Percentiles rank a stretch among this genome's conserved stretches.
These are phyloP conservation scores for Solidago caesia DNA, from an alignment of 129 eudicot genomes.

Conservation along the genomic window DNA sequence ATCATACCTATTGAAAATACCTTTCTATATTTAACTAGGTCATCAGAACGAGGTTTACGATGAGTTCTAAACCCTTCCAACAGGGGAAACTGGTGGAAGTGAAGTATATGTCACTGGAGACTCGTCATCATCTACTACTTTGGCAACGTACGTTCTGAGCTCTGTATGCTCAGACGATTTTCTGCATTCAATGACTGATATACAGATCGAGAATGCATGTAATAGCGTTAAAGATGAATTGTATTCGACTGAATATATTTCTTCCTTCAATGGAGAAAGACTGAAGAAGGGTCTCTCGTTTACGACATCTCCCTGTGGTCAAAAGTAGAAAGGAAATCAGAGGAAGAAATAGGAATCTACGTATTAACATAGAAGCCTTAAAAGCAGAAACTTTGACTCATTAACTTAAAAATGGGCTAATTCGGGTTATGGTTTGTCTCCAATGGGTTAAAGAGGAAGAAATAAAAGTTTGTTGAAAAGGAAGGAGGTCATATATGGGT, in stretches of 20 bases:
- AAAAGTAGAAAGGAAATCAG: background rate
- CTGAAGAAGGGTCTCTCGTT: conserved; percentile 49
- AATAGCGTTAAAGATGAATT: conserved; percentile 52
- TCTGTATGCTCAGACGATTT: conserved; percentile 41
- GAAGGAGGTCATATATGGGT: background rate
- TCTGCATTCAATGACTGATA: conserved; percentile 53
- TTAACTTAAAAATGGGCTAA: no score
- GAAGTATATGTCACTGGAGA: conserved; percentile 39
- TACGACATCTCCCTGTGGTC: conserved; percentile 44
- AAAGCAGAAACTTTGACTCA: no score
- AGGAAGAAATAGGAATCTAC: no score
- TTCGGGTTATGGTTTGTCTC: no score
- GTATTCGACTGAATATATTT: conserved; percentile 65
- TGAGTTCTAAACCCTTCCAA: conserved; percentile 24
- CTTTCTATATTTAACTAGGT: conserved; percentile 15
- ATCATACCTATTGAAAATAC: conserved; percentile 12
- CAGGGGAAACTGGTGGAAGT: conserved; percentile 32
- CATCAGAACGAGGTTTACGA: background rate
- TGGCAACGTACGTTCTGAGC: conserved; percentile 19
- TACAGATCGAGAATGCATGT: conserved; percentile 69
- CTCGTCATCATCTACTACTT: conserved; percentile 31
- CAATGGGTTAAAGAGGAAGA: no score
- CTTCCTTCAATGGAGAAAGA: conserved; percentile 55
- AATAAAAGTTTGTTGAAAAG: no score
- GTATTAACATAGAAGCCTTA: no score